These are phyloP conservation scores for Aspergillus sp. DNA, from an alignment of 2,329 filamentous ascomycete genomes.

Conservation along the genomic window DNA sequence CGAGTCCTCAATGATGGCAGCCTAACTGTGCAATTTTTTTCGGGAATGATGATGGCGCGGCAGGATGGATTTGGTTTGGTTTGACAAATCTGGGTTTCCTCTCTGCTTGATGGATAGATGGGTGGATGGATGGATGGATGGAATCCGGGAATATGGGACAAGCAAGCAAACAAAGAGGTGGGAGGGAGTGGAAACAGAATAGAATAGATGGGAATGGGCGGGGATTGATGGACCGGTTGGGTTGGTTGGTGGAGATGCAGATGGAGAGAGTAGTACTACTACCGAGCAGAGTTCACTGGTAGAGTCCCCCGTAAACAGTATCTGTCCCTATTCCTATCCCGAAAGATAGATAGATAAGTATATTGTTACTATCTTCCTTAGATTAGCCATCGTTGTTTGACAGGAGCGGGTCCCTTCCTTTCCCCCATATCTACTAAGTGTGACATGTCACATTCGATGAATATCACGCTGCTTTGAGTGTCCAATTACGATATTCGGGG, in stretches of 20 bases:
- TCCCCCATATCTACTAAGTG: not conserved
- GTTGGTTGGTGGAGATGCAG: not conserved
- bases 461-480: conserved; percentile 9
- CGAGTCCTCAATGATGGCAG: not conserved
- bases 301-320: not conserved
- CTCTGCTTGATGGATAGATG: not conserved
- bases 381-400: conserved; percentile 2
- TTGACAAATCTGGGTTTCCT: not conserved
- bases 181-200: conserved; percentile 1
- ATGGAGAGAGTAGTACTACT: not conserved
- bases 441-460: conserved; percentile 19
- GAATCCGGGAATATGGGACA: not conserved
- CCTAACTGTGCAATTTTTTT: not conserved
- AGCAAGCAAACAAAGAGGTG: not conserved
- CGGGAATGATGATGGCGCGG: not conserved
- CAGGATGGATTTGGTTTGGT: not conserved
- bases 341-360: not conserved
- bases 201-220: not conserved
- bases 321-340: not conserved
- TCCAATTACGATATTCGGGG: no score
- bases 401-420: conserved; percentile 6
- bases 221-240: no score
- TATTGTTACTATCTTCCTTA: not conserved
- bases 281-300: not conserved
- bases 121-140: not conserved